Conservation (phyloP, 2,329 filamentous ascomycete species). For the Colletotrichum tofieldiae region DNA sequence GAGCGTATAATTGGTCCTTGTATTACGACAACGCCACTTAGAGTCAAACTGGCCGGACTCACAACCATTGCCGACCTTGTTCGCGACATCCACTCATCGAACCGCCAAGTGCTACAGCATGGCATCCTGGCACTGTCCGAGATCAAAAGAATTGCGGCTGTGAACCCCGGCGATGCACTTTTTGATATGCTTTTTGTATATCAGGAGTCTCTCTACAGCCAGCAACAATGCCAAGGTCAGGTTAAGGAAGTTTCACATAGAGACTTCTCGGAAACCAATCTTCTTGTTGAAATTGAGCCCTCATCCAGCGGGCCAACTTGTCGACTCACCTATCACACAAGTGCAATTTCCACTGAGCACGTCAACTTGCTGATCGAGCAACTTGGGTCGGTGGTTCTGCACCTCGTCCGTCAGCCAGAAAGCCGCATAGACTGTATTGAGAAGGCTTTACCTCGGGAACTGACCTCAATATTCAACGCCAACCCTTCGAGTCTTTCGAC, state of each 20-base stretch:
- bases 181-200: constrained; percentile 89
- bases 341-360: constrained; percentile 68
- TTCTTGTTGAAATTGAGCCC: constrained; percentile 85
- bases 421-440: constrained; percentile 8
- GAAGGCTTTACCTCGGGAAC: constrained; percentile 51
- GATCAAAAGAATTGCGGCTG: constrained; percentile 74
- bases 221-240: constrained; percentile 43
- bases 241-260: constrained; percentile 72
- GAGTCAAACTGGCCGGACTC: constrained; percentile 71
- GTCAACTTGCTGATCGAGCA: constrained; percentile 72
- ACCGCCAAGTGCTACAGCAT: constrained; percentile 76
- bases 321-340: constrained; percentile 64
- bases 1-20: constrained; percentile 86
- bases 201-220: constrained; percentile 78
- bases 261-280: constrained; percentile 83
- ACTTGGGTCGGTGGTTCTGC: constrained; percentile 66
- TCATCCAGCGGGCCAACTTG: constrained; percentile 57
- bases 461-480: constrained; percentile 67
- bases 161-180: constrained; percentile 70
- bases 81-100: constrained; percentile 74
- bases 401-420: constrained; percentile 47
- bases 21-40: constrained; percentile 81
- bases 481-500: constrained; percentile 52
- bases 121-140: constrained; percentile 76
- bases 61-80: constrained; percentile 74